A percentile compares a stretch with the other conserved stretches of the same genome.
phyloP scores from a whole-genome alignment of 2,329 filamentous ascomycete species.

The Diaporthe ilicicola region DNA sequence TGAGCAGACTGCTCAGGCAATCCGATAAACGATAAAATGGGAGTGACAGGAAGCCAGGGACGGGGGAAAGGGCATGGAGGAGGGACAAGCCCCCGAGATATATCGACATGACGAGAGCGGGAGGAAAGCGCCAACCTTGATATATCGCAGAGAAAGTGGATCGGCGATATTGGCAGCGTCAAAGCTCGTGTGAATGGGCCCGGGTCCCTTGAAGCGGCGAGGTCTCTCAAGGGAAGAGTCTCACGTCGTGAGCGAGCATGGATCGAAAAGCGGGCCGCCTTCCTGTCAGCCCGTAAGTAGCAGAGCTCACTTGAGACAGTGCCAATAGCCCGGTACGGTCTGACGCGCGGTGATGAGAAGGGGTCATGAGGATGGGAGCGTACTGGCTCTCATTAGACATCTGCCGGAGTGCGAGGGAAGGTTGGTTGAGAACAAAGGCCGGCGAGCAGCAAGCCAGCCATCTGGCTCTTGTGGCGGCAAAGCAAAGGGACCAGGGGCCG shows the following conservation, averaged over 20 bases:
- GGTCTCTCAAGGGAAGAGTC: slow-evolving; percentile 22
- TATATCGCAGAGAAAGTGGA: slow-evolving; percentile 22
- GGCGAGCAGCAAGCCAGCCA: not conserved
- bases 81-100: slow-evolving; percentile 20
- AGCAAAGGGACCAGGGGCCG: not conserved
- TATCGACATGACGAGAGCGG: not conserved
- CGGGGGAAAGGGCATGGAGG: not conserved
- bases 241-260: slow-evolving; percentile 22
- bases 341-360: slow-evolving; percentile 17
- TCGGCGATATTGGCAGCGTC: slow-evolving; percentile 17
- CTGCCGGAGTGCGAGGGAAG: not conserved
- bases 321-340: slow-evolving; percentile 26
- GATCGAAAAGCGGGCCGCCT: slow-evolving; percentile 24
- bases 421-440: not conserved
- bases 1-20: not conserved
- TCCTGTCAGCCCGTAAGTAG: slow-evolving; percentile 28
- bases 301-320: slow-evolving; percentile 32
- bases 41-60: slow-evolving; percentile 6
- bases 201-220: slow-evolving; percentile 4
- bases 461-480: slow-evolving; percentile 11
- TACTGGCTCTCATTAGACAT: not conserved
- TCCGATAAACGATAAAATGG: not conserved
- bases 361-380: slow-evolving; percentile 11
- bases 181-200: not conserved
- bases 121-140: slow-evolving; percentile 10